Base-by-base conservation (phyloP, 1,284 basidiomycete genomes). In the Chiua sp. region DNA sequence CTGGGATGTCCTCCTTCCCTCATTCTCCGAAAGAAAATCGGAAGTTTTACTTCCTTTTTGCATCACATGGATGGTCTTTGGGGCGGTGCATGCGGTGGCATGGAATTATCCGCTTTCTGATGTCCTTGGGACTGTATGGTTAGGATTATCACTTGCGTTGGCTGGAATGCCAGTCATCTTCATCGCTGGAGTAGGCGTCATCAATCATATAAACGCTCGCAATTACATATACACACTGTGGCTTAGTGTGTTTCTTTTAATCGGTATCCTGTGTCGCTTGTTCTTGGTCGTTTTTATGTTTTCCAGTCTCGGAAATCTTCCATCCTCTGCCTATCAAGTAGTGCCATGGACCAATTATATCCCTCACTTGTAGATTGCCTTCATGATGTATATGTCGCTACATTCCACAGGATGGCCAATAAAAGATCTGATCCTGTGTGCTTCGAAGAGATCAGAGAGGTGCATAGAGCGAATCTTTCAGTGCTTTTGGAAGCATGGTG, bases 81-180 rank as follows among this genome's bases (percentile, higher is more conserved):
- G 60, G 15, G 35, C 30, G 20, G n/a, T 60, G 0, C 60, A 61
- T 12, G 20, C 15, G 13, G 32, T 55, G 7, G 53, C 57, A 13
- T 61, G 57, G 60, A 51, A 54, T 55, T 55, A 55, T 16, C 33
- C 23, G 11, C 60, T 59, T n/a, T 48, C 2, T 55, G 49, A 57
- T 37, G 57, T 30, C 35, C 51, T 8, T 47, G n/a, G 16, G 7
- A n/a, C 12, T 12, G 53, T 32, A 37, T 55, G 10, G 39, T 47
- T 2, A n/a, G n/a, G n/a, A n/a, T n/a, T 46, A 4, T 59, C 60
- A 20, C 47, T 60, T 11, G 15, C n/a, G 16, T 22, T 59, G 52
- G 42, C 37, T 28, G 50, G 26, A 22, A 15, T n/a, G 3, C 59
- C 50, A 10, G 22, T 47, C 26, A 8, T 48, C 8, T 48, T 26